These are phyloP conservation scores for Fusarium gaditjirri DNA, from an alignment of 2,329 filamentous ascomycete genomes.

Conservation along the genomic window DNA sequence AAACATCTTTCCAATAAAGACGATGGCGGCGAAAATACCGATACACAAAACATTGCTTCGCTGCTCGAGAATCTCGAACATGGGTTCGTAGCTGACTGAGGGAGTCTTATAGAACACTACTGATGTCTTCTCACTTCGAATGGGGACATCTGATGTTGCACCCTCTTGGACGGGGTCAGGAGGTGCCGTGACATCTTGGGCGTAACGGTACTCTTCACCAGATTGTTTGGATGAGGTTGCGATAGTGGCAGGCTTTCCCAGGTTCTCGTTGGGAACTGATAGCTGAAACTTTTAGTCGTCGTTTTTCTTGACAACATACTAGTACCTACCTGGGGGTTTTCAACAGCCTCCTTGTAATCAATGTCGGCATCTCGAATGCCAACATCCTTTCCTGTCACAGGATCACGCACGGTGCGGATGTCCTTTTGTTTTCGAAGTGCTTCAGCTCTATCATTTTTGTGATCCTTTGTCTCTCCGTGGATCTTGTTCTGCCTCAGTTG, in stretches of 20 bases:
- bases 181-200: conserved; percentile 89
- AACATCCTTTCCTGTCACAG: conserved; percentile 86
- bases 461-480: conserved; percentile 53
- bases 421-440: conserved; percentile 52
- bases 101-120: conserved; percentile 96
- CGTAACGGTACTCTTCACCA: conserved; percentile 81
- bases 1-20: conserved; percentile 82
- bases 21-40: conserved; percentile 76
- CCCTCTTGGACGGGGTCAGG: conserved; percentile 86
- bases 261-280: conserved; percentile 88
- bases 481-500: conserved; percentile 54
- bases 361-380: conserved; percentile 84
- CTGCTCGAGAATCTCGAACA: conserved; percentile 80
- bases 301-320: accelerated
- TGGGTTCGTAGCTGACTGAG: conserved; percentile 88
- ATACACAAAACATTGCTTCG: conserved; percentile 76
- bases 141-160: conserved; percentile 91
- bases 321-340: conserved; percentile 72
- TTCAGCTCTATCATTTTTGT: conserved; percentile 51
- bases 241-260: conserved; percentile 78
- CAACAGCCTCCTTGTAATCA: conserved; percentile 73
- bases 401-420: conserved; percentile 84
- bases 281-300: conserved; percentile 53
- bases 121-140: conserved; percentile 96
- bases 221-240: conserved; percentile 78